Percentiles rank a stretch among this genome's conserved stretches.
phyloP scores from a whole-genome alignment of 495 filamentous ascomycete genomes.

The Penicillium cataractarum region DNA sequence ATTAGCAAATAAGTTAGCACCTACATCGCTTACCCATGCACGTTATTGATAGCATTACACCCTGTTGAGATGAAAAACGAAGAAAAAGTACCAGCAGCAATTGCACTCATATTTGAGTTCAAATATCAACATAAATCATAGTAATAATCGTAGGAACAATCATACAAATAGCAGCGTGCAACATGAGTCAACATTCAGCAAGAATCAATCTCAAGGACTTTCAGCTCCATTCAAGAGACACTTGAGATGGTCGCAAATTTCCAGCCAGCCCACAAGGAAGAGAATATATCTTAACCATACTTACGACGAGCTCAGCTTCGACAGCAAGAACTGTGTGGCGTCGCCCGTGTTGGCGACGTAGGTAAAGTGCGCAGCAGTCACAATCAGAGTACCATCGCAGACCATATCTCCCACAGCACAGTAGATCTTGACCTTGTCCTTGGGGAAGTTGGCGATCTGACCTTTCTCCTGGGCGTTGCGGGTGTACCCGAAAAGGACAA shows the following conservation, averaged over 20 bases:
- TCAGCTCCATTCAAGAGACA: background rate
- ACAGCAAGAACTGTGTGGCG: slow-evolving; percentile 24
- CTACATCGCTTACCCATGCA: too few species aligned
- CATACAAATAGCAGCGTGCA: background rate
- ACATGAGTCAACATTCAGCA: background rate
- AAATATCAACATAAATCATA: background rate
- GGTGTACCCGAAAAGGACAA: slow-evolving; percentile 61
- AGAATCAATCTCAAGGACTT: background rate
- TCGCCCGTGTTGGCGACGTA: slow-evolving; percentile 37
- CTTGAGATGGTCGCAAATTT: background rate
- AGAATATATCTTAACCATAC: background rate
- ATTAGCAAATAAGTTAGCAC: too few species aligned
- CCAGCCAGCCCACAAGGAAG: background rate
- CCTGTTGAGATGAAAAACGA: too few species aligned
- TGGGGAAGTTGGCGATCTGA: slow-evolving; percentile 49
- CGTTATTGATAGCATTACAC: too few species aligned
- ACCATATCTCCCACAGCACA: slow-evolving; percentile 57
- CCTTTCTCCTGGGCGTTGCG: slow-evolving; percentile 56
- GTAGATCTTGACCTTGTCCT: slow-evolving; percentile 49
- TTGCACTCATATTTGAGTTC: too few species aligned
- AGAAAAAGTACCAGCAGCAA: too few species aligned
- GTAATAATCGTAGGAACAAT: background rate
- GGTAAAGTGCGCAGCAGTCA: slow-evolving; percentile 49
- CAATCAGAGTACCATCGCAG: slow-evolving; percentile 54
- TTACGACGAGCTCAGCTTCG: slow-evolving; percentile 16